Evolutionary conservation across 2,329 filamentous ascomycete genomes (phyloP), one percentile per base, ranked within the genome.

Genomic region (Xylariaceae sp.): DNA sequence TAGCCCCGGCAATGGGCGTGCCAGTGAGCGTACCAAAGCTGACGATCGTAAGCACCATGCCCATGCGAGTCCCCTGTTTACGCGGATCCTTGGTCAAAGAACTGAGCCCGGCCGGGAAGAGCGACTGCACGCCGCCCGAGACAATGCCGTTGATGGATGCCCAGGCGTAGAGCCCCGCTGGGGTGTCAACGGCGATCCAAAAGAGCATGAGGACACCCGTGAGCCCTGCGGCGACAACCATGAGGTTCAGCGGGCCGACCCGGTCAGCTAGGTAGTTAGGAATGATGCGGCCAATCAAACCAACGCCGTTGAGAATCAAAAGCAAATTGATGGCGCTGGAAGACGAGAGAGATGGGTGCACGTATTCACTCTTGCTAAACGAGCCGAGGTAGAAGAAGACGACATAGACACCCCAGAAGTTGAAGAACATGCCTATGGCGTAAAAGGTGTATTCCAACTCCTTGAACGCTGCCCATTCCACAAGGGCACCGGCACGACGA

Each of bases 41-140:
- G 48, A 73, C 72, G 40, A 79, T 72, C 0, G 73, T 77, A 37
- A 82, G 80, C 1, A 72, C 66, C 77, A 82, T 80, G 37, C 78
- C 79, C 60, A 81, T 77, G 7, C 77, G 64, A 2, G 75, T 74
- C 2, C 77, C 78, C 16, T 73, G 66, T 60, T 75, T 77, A 6
- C 67, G 58, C 48, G 74, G 62, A 56, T 81, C 76, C 5, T 66
- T 67, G 2, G 75, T 79, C 46, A 82, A 64, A 34, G 74, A 76
- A 40, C 73, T 76, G 34, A 85, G 56, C 0, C 75, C 77, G 0
- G 82, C 80, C 0, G 85, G 83, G 55, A 87, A 86, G 10, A 88
- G 60, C 6, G 75, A 75, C 63, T 87, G 83, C 37, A 87, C 77
- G 0, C 73, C 80, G 0, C 81, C 82, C 0, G 75, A 79, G 2